phyloP scores from a whole-genome alignment of 2,329 filamentous ascomycete species.

The Ophiostoma perfectum region DNA sequence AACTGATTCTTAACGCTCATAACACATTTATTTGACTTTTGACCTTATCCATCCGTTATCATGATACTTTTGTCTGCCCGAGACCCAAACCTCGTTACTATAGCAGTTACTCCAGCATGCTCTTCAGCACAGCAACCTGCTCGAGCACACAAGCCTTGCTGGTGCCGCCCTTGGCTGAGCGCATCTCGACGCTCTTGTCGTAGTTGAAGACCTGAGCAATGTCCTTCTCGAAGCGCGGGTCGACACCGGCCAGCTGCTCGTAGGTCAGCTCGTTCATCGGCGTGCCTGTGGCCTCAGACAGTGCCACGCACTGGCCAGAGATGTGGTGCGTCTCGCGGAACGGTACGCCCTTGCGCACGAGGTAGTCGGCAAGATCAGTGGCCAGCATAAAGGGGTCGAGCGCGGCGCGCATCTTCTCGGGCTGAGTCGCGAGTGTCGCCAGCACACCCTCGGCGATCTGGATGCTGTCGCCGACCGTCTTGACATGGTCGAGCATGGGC shows the following conservation, averaged over 20 bases:
- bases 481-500: slow-evolving; percentile 77
- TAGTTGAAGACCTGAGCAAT: slow-evolving; percentile 70
- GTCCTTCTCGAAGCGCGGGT: slow-evolving; percentile 65
- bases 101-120: slow-evolving; percentile 14
- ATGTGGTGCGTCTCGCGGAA: slow-evolving; percentile 84
- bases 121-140: slow-evolving; percentile 28
- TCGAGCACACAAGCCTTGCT: slow-evolving; percentile 48
- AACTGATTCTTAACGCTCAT: not conserved
- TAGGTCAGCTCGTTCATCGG: slow-evolving; percentile 67
- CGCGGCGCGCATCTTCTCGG: slow-evolving; percentile 72
- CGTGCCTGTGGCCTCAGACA: slow-evolving; percentile 59
- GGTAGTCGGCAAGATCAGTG: slow-evolving; percentile 62
- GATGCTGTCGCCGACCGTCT: slow-evolving; percentile 74
- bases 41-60: not conserved
- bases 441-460: slow-evolving; percentile 79
- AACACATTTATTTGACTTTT: slow-evolving; percentile 7
- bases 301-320: slow-evolving; percentile 66
- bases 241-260: slow-evolving; percentile 62
- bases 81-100: not conserved
- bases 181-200: slow-evolving; percentile 74
- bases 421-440: slow-evolving; percentile 62
- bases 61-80: slow-evolving; percentile 1
- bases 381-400: slow-evolving; percentile 81
- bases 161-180: slow-evolving; percentile 70
- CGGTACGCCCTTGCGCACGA: slow-evolving; percentile 65